Conservation (phyloP, 2,329 filamentous ascomycete genomes). For the Paramyrothecium sp. region DNA sequence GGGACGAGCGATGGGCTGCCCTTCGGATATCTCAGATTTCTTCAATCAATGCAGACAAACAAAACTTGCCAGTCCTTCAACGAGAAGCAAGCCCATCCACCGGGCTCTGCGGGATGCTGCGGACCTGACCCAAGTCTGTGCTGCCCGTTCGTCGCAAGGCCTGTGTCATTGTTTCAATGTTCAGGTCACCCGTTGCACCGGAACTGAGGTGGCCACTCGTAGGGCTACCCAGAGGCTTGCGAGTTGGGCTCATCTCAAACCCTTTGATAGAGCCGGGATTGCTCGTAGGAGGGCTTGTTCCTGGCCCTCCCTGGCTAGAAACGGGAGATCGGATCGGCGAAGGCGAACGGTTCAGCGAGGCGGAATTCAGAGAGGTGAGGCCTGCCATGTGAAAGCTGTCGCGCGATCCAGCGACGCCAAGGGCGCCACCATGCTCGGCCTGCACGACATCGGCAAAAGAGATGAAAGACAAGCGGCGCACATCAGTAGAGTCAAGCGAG, state of each 20-base stretch:
- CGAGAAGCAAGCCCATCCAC: constrained; percentile 39
- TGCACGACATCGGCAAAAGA: constrained; percentile 96
- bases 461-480: constrained; percentile 87
- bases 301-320: constrained; percentile 62
- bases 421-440: constrained; percentile 67
- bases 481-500: constrained; percentile 70
- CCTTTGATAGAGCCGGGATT: constrained; percentile 73
- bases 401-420: constrained; percentile 50
- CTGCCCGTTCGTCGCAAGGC: constrained; percentile 83
- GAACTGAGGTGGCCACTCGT: constrained; percentile 52
- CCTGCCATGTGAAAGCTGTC: constrained; percentile 71
- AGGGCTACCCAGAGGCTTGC: constrained; percentile 63
- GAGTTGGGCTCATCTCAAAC: constrained; percentile 65
- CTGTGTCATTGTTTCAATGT: constrained; percentile 92
- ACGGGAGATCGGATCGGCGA: constrained; percentile 79
- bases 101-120: constrained; percentile 59
- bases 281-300: constrained; percentile 73
- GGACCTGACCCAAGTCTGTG: constrained; percentile 64
- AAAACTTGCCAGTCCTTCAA: constrained; percentile 10
- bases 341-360: constrained; percentile 63
- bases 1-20: background rate
- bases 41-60: background rate
- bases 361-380: constrained; percentile 58
- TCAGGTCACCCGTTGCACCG: constrained; percentile 60
- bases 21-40: background rate